Conservation (phyloP, 1,284 basidiomycete genomes). For the Cystobasidium pallidum region DNA sequence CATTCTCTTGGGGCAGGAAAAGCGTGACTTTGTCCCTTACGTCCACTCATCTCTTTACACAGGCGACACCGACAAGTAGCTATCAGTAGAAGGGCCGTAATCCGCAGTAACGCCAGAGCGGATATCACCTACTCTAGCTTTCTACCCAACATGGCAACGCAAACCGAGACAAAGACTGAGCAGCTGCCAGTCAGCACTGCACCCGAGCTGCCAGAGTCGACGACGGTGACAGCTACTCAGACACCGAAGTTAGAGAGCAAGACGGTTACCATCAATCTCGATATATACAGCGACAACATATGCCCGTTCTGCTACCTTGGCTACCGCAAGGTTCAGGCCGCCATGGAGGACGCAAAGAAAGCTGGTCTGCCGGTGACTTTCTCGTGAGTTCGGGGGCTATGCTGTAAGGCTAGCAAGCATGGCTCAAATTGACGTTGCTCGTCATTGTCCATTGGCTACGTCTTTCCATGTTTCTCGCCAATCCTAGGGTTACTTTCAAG, state of each 20-base stretch:
- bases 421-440: not conserved
- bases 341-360: slow-evolving; percentile 64
- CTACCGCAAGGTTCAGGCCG: slow-evolving; percentile 71
- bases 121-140: not conserved
- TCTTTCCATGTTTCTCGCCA: too few species aligned
- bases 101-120: not conserved
- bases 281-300: slow-evolving; percentile 40
- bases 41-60: not conserved
- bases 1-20: not conserved
- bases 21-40: not conserved
- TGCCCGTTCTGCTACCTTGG: slow-evolving; percentile 50
- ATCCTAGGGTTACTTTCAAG: slow-evolving; percentile 54
- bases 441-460: not conserved
- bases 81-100: not conserved
- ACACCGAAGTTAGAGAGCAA: slow-evolving; percentile 16
- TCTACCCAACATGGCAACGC: slow-evolving; percentile 20
- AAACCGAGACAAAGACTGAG: slow-evolving; percentile 23
- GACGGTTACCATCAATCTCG: slow-evolving; percentile 34
- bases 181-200: slow-evolving; percentile 15
- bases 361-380: slow-evolving; percentile 67
- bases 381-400: slow-evolving; percentile 61
- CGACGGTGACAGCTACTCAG: slow-evolving; percentile 16
- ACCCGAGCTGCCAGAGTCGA: slow-evolving; percentile 9
- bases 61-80: too few species aligned
- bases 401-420: slow-evolving; percentile 44